Base-by-base conservation (phyloP, 2,329 filamentous ascomycete species). In the Penicillium sp. region DNA sequence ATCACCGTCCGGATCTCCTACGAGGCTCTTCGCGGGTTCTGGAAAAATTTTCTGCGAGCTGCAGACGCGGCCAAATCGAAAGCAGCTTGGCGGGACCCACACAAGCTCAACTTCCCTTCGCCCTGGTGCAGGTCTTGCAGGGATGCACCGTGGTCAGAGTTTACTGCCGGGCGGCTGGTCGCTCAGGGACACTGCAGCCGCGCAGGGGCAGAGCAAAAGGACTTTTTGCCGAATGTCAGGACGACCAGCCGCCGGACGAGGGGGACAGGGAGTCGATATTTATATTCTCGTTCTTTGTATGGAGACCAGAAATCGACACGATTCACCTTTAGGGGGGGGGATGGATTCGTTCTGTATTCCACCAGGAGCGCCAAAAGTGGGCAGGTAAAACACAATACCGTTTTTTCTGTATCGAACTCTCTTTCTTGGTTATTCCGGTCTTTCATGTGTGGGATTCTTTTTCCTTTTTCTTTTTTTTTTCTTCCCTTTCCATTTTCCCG, bases 51-150 rank as follows among this genome's bases (percentile, higher is more conserved):
- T 18, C 42, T 43, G 47, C 51, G 46, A 34, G 45, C 51, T 52
- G 47, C 52, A 57, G 56, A 55, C 50, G 52, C 55, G 50, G 57
- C 53, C 49, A 32, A 12, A 43, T 25, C 40, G 40, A 43, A 55
- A 56, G 48, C 45, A 47, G 47, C 52, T 57, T 59, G 56, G 57
- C 56, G 41, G 41, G 57, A 59, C 57, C 57, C 56, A 59, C 57
- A 60, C 46, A 52, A 60, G 57, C 57, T 60, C 50, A 47, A 54
- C 53, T 43, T 25, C 33, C 7, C 6, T 11, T 11, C 7, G 29
- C 29, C 29, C 29, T 42, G 18, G 29, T 34, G n/a, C 18, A n/a
- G 4, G 11, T 24, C 9, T 26, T 24, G 29, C 40, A 43, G 40
- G 40, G 29, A 43, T 43, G 8, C 26, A 11, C 12, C 9, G 25